These are phyloP conservation scores for Aristolochia californica DNA, from an alignment of 164 flowering plant species.

Conservation along the genomic window DNA sequence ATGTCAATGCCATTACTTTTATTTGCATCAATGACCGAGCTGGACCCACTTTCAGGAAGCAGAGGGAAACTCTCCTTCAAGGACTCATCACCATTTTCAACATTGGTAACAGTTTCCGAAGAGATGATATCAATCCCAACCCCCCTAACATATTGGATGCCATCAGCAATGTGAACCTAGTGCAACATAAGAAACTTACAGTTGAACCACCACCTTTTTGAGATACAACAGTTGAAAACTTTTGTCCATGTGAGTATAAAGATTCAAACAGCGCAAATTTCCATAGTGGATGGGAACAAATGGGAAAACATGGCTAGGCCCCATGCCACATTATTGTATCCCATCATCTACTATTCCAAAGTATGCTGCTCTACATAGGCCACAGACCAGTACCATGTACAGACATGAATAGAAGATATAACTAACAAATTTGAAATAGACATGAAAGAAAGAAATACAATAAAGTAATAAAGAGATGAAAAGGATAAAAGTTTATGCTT, in stretches of 20 bases:
- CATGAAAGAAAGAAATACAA: no score
- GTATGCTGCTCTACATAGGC: no score
- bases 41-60: neutral
- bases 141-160: conserved; percentile 57
- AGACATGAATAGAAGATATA: no score
- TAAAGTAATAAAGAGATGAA: no score
- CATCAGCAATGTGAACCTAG: conserved; percentile 79
- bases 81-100: conserved; percentile 14
- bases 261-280: no score
- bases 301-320: no score
- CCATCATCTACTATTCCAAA: no score
- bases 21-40: neutral
- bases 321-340: no score
- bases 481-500: no score
- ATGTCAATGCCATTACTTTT: conserved; percentile 36
- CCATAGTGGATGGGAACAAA: no score
- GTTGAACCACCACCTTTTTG: neutral
- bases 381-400: no score
- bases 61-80: conserved; percentile 4
- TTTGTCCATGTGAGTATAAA: neutral
- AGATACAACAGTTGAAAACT: neutral
- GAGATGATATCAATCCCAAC: conserved; percentile 16
- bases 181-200: conserved; percentile 1
- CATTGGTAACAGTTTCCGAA: conserved; percentile 11
- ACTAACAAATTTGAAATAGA: no score